phyloP scores from a whole-genome alignment of 441 rosid species.

The Aleurites moluccanus region DNA sequence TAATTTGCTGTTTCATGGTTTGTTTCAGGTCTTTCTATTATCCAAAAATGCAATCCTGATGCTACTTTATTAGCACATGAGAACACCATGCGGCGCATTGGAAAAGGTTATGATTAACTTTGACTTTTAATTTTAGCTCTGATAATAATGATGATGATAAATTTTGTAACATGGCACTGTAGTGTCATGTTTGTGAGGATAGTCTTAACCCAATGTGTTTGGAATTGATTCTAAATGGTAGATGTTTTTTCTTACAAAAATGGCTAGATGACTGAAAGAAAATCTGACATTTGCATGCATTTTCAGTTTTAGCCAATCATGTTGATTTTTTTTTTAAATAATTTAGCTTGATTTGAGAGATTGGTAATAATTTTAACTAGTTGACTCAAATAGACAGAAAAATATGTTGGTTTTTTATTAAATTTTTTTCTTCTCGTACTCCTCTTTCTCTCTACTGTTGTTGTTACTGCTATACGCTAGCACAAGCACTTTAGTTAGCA shows the following conservation, averaged over 20 bases:
- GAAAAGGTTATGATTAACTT: slow-evolving; percentile 40
- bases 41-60: slow-evolving; percentile 77
- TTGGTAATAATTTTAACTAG: too few relatives aligned
- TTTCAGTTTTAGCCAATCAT: too few relatives aligned
- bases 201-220: neutral
- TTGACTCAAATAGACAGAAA: too few relatives aligned
- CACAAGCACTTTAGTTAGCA: too few relatives aligned
- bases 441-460: neutral
- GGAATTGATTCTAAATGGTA: neutral
- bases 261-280: neutral
- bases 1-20: slow-evolving; percentile 21
- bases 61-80: slow-evolving; percentile 70
- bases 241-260: neutral
- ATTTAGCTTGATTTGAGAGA: too few relatives aligned
- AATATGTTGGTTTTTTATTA: too few relatives aligned
- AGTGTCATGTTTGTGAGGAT: slow-evolving; percentile 3
- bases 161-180: neutral
- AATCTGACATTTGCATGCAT: too few relatives aligned
- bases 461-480: too few relatives aligned
- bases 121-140: neutral
- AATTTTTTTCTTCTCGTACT: too few relatives aligned
- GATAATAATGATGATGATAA: neutral
- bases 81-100: slow-evolving; percentile 68
- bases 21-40: slow-evolving; percentile 72
- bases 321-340: too few relatives aligned